Percentiles rank a stretch among this genome's conserved stretches.
Conservation (phyloP, 257 asterid genomes). For the Cinchona pubescens region DNA sequence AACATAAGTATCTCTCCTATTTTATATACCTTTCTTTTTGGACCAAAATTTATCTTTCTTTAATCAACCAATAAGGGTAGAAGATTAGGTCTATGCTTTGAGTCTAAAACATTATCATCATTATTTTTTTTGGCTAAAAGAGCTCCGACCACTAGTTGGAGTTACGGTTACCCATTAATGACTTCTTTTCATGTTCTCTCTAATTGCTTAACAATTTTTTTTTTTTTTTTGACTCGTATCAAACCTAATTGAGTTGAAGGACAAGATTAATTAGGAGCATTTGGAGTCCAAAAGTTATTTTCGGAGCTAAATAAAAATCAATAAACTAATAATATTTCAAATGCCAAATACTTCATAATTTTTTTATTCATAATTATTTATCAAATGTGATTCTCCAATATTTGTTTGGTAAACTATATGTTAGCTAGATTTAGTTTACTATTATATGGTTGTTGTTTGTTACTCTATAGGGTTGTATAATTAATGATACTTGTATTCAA, state of each 20-base stretch:
- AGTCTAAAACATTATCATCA: not conserved
- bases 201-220: not conserved
- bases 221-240: no score
- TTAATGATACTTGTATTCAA: no score
- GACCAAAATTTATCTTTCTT: not conserved
- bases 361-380: no score
- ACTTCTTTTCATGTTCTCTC: not conserved
- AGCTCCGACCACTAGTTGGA: not conserved
- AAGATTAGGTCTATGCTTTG: not conserved
- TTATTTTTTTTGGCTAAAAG: not conserved
- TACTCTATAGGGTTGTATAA: no score
- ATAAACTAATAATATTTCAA: no score
- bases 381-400: no score
- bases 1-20: not conserved
- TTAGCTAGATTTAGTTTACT: no score
- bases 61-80: not conserved
- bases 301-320: no score
- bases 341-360: no score
- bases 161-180: not conserved
- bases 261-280: not conserved
- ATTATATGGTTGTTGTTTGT: no score
- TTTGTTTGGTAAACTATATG: no score
- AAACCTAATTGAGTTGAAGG: not conserved
- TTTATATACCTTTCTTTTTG: not conserved
- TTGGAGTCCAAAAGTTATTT: no score